A percentile compares a stretch with the other conserved stretches of the same genome.
Conservation (phyloP, 2,329 filamentous ascomycete species). For the Fragosphaeria purpurea region DNA sequence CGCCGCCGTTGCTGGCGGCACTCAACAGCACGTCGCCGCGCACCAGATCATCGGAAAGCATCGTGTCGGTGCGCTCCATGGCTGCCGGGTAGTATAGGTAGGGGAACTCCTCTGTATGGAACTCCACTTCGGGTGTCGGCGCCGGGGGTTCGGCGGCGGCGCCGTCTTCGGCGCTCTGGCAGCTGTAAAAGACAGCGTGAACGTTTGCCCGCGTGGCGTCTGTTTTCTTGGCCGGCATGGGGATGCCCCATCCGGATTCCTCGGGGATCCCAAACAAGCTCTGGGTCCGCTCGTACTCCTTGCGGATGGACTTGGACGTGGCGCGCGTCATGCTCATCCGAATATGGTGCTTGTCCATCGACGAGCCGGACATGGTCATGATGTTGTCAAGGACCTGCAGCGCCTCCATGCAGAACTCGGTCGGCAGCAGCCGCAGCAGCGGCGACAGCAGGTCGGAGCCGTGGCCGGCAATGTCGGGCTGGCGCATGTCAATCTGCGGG, state of each 20-base stretch:
- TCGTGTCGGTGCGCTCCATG: conserved; percentile 69
- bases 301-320: conserved; percentile 74
- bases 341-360: conserved; percentile 88
- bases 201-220: conserved; percentile 82
- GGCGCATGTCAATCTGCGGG: conserved; percentile 85
- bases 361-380: conserved; percentile 84
- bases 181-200: conserved; percentile 92
- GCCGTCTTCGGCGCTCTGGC: conserved; percentile 44
- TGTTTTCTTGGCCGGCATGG: conserved; percentile 82
- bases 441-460: conserved; percentile 94
- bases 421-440: conserved; percentile 77
- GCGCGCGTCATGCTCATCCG: conserved; percentile 96
- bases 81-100: conserved; percentile 65
- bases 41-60: conserved; percentile 72
- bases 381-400: conserved; percentile 88
- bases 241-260: conserved; percentile 91
- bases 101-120: conserved; percentile 80
- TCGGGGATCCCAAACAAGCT: conserved; percentile 96
- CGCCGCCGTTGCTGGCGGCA: no score
- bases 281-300: conserved; percentile 89
- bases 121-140: conserved; percentile 79
- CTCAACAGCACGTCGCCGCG: conserved; percentile 52
- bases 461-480: conserved; percentile 78
- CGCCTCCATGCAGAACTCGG: conserved; percentile 87
- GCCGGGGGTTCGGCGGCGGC: conserved; percentile 33